phyloP scores from a whole-genome alignment of 2,329 filamentous ascomycete species.

The Rugonectria rugulosa region DNA sequence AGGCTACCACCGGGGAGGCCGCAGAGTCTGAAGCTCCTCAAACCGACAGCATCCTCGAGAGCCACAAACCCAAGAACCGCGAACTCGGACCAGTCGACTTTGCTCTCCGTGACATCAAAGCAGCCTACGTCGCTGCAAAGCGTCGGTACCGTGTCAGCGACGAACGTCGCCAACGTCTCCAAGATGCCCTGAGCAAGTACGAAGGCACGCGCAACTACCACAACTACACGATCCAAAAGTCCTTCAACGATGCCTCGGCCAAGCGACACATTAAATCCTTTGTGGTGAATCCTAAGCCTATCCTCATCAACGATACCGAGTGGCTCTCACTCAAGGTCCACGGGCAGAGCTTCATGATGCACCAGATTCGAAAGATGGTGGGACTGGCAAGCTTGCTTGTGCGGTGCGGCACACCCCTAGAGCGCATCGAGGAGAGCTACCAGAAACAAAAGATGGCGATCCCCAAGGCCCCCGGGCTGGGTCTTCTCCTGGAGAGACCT shows the following conservation, averaged over 20 bases:
- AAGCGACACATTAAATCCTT: slow-evolving; percentile 95
- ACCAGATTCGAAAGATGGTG: slow-evolving; percentile 99
- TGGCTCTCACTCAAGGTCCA: slow-evolving; percentile 97
- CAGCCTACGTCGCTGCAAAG: slow-evolving; percentile 83
- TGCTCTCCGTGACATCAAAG: slow-evolving; percentile 77
- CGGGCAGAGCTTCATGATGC: slow-evolving; percentile 99
- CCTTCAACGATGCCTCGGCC: slow-evolving; percentile 79
- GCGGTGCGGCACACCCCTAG: slow-evolving; percentile 78
- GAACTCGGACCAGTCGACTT: slow-evolving; percentile 63
- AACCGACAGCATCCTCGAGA: slow-evolving; percentile 37
- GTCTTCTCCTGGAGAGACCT: slow-evolving; percentile 86
- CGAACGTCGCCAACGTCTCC: slow-evolving; percentile 75
- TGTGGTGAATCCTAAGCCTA: slow-evolving; percentile 75
- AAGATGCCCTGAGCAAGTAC: slow-evolving; percentile 77
- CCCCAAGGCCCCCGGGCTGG: slow-evolving; percentile 90
- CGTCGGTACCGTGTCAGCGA: slow-evolving; percentile 82
- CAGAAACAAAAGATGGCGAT: slow-evolving; percentile 78
- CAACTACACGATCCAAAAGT: slow-evolving; percentile 97
- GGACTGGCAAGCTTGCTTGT: slow-evolving; percentile 87
- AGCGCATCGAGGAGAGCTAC: slow-evolving; percentile 79
- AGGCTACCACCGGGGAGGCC: slow-evolving; percentile 29
- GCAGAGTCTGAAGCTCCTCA: slow-evolving; percentile 33
- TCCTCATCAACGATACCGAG: slow-evolving; percentile 89
- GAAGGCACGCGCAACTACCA: slow-evolving; percentile 90
- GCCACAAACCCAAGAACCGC: slow-evolving; percentile 50